phyloP scores from a whole-genome alignment of 306 rosid species.

The Pachyrhizus erosus region DNA sequence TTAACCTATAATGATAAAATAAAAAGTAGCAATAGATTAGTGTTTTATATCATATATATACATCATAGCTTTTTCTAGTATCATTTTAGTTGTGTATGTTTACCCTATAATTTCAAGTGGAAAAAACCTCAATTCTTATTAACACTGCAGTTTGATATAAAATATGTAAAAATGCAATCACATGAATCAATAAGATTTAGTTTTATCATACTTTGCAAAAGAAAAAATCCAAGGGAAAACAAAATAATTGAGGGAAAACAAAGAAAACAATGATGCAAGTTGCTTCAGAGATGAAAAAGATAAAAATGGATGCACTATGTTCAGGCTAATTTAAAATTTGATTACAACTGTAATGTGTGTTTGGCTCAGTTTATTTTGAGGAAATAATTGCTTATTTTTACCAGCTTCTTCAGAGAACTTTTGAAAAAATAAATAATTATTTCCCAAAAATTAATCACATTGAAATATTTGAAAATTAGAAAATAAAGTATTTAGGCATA shows the following conservation, averaged over 20 bases:
- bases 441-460: neutral
- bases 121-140: neutral
- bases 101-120: slow-evolving; percentile 18
- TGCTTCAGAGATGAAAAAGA: slow-evolving; percentile 12
- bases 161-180: slow-evolving; percentile 15
- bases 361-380: neutral
- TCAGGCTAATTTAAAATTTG: slow-evolving; percentile 8
- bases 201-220: neutral
- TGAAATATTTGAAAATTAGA: no score
- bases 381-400: neutral
- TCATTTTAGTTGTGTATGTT: neutral
- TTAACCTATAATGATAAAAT: slow-evolving; percentile 22
- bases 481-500: no score
- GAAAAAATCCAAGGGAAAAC: neutral
- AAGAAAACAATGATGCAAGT: neutral
- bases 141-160: slow-evolving; percentile 2
- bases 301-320: neutral
- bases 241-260: neutral
- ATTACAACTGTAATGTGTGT: slow-evolving; percentile 25
- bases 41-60: slow-evolving; percentile 4
- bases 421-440: neutral
- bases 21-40: neutral
- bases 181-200: neutral
- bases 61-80: neutral
- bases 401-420: neutral